Evolutionary conservation across 192 early-diverging fungal genomes (phyloP).

Genomic region (Backusella tuberculispora): DNA sequence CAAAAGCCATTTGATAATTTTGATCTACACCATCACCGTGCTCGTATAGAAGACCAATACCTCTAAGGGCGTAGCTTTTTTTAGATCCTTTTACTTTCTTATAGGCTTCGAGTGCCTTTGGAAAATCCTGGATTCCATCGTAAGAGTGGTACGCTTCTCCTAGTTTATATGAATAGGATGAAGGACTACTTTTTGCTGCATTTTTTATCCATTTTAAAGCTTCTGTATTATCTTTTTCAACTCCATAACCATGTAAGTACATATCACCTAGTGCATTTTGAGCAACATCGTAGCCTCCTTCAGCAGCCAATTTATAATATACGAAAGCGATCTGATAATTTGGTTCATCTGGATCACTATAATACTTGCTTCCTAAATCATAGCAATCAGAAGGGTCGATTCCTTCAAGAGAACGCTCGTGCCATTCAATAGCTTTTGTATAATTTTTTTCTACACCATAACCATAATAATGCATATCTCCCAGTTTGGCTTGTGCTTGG

Average conservation of each 20-base stretch:
- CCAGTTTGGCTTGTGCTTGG: background rate
- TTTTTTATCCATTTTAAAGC: background rate
- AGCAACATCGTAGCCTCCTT: slow-evolving; percentile 53
- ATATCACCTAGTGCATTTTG: slow-evolving; percentile 60
- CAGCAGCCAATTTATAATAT: slow-evolving; percentile 57
- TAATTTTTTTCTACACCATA: slow-evolving; percentile 56
- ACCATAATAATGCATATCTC: slow-evolving; percentile 30
- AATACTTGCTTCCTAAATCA: slow-evolving; percentile 76
- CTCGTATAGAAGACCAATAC: background rate
- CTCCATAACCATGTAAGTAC: slow-evolving; percentile 60
- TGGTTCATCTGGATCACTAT: slow-evolving; percentile 64
- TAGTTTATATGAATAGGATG: background rate
- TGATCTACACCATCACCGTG: background rate
- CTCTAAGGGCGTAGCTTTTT: background rate
- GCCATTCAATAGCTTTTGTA: slow-evolving; percentile 62
- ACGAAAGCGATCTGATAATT: slow-evolving; percentile 62
- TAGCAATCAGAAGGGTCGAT: slow-evolving; percentile 77
- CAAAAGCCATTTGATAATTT: slow-evolving; percentile 46
- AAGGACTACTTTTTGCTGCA: background rate
- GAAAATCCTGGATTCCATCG: background rate
- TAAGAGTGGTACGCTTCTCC: background rate
- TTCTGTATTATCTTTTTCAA: slow-evolving; percentile 43
- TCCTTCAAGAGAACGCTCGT: slow-evolving; percentile 56
- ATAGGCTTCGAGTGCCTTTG: background rate
- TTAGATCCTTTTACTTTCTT: background rate